phyloP scores from a whole-genome alignment of 805 yeast species.

The Saturnispora bothae region DNA sequence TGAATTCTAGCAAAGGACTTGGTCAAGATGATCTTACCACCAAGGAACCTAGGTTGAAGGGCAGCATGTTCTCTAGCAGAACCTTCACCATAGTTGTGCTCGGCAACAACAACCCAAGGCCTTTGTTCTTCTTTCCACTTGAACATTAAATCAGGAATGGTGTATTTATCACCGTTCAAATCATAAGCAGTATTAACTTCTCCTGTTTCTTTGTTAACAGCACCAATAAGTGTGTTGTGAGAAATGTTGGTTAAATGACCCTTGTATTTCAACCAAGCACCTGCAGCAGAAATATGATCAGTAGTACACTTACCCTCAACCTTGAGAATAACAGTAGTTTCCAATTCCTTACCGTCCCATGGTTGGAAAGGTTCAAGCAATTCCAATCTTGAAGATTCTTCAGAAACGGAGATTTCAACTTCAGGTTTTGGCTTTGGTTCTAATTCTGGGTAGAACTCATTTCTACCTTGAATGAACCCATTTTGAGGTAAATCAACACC shows the following conservation, averaged over 20 bases:
- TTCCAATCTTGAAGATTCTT: constrained; percentile 86
- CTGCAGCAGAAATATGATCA: constrained; percentile 97
- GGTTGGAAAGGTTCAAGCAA: constrained; percentile 78
- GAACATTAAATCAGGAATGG: constrained; percentile 94
- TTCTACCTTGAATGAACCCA: constrained; percentile 83
- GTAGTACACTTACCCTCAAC: constrained; percentile 98
- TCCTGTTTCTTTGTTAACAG: constrained; percentile 93
- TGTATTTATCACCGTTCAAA: constrained; percentile 61
- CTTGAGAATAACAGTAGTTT: constrained; percentile 67
- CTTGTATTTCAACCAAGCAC: constrained; percentile 96
- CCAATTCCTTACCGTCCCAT: constrained; percentile 80
- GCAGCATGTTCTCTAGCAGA: constrained; percentile 99
- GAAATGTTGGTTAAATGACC: constrained; percentile 96
- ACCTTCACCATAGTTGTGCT: constrained; percentile 98
- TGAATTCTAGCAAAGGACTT: constrained; percentile 97
- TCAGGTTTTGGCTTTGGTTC: constrained; percentile 46
- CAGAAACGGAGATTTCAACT: constrained; percentile 48
- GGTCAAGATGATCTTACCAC: constrained; percentile 79
- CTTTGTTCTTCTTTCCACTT: constrained; percentile 80
- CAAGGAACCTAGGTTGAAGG: constrained; percentile 85
- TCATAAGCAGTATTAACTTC: constrained; percentile 89
- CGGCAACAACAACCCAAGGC: constrained; percentile 95
- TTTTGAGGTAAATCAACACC: constrained; percentile 84
- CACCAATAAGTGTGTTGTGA: constrained; percentile 91
- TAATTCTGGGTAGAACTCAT: constrained; percentile 45